Conservation (phyloP, 2,329 filamentous ascomycete species). For the Fusarium citri region DNA sequence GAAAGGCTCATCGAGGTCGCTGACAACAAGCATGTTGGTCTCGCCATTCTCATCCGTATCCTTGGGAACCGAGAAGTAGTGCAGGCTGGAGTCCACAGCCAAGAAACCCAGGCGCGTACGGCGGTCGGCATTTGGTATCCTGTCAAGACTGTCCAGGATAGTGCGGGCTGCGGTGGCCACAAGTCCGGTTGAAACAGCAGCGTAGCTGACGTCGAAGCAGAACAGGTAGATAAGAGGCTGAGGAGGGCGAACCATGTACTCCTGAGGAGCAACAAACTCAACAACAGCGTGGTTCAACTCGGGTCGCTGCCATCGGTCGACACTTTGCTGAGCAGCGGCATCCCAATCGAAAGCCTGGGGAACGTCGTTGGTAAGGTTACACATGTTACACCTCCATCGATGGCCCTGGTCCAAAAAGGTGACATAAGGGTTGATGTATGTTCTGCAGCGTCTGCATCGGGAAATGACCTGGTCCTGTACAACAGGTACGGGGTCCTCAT, state of each 20-base stretch:
- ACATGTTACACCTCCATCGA: conserved; percentile 99
- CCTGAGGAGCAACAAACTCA: conserved; percentile 96
- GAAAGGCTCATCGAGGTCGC: conserved; percentile 96
- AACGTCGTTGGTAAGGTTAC: conserved; percentile 97
- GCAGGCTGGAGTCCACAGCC: conserved; percentile 91
- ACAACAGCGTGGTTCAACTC: conserved; percentile 97
- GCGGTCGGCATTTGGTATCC: conserved; percentile 97
- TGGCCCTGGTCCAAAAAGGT: conserved; percentile 97
- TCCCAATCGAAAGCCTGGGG: conserved; percentile 99
- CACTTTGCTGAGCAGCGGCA: conserved; percentile 86
- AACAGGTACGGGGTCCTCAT: conserved; percentile 89
- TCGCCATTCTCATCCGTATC: conserved; percentile 87
- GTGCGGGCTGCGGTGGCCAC: conserved; percentile 92
- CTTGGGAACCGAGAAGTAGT: conserved; percentile 95
- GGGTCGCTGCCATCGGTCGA: conserved; percentile 90
- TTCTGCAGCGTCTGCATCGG: conserved; percentile 92
- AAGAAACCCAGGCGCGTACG: conserved; percentile 94
- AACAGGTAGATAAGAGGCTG: conserved; percentile 97
- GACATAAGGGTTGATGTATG: conserved; percentile 98
- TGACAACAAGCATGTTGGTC: conserved; percentile 91
- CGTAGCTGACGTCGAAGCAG: conserved; percentile 93
- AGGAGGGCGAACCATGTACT: conserved; percentile 98
- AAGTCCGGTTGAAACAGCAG: conserved; percentile 88
- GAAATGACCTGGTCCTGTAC: conserved; percentile 98
- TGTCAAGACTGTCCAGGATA: conserved; percentile 92